phyloP scores from a whole-genome alignment of 2,329 filamentous ascomycete genomes.

The Fusarium fracticaudum region DNA sequence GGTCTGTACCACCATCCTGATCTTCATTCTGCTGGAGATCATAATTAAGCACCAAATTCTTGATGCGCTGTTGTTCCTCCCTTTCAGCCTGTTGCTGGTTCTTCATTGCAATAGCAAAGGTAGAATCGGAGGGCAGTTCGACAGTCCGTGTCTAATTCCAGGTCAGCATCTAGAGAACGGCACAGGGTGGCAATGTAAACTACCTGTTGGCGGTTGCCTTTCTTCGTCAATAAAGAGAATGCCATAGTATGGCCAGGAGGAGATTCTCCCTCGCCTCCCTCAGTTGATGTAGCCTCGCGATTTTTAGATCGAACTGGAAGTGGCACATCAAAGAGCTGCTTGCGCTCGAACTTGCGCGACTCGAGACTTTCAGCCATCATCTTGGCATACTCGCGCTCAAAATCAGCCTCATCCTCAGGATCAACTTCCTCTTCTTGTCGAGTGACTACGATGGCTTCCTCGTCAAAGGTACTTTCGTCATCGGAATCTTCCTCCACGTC shows the following conservation, averaged over 20 bases:
- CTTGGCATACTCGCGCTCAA: slow-evolving; percentile 96
- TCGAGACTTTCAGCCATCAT: slow-evolving; percentile 98
- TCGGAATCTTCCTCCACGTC: slow-evolving; percentile 61
- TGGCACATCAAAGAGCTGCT: slow-evolving; percentile 94
- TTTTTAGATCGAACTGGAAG: slow-evolving; percentile 83
- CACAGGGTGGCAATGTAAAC: not conserved
- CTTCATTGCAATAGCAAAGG: slow-evolving; percentile 95
- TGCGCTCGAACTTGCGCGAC: slow-evolving; percentile 94
- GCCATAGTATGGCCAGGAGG: slow-evolving; percentile 76
- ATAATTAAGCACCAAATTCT: slow-evolving; percentile 95
- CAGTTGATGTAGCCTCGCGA: slow-evolving; percentile 61
- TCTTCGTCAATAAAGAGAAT: slow-evolving; percentile 95
- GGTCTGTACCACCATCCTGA: slow-evolving; percentile 70
- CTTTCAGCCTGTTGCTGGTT: slow-evolving; percentile 93
- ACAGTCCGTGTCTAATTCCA: slow-evolving; percentile 81
- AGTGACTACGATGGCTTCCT: slow-evolving; percentile 92
- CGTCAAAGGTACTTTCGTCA: slow-evolving; percentile 73
- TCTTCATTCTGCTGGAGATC: slow-evolving; percentile 88
- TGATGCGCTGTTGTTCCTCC: slow-evolving; percentile 98
- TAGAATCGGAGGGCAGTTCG: slow-evolving; percentile 88
- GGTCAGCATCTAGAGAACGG: slow-evolving; percentile 11
- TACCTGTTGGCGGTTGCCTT: slow-evolving; percentile 93
- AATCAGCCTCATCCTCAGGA: slow-evolving; percentile 94
- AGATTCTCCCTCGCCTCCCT: slow-evolving; percentile 39
- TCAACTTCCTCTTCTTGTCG: slow-evolving; percentile 90